Percentiles rank a stretch among this genome's conserved stretches.
Conservation (phyloP, 257 asterid genomes). For the Haberlea rhodopensis region DNA sequence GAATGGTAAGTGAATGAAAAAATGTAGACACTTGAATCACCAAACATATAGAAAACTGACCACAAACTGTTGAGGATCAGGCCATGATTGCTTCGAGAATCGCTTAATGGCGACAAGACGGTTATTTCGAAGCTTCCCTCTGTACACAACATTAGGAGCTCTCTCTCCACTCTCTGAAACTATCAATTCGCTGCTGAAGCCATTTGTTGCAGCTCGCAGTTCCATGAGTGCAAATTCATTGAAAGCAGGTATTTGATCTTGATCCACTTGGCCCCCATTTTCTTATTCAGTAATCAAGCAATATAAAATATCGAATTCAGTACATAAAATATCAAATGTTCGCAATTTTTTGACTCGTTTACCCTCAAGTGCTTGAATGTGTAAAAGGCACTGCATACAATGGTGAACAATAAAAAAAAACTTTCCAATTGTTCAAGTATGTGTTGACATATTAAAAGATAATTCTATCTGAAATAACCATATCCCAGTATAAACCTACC, state of each 20-base stretch:
- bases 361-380: background rate
- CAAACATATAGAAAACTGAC: slow-evolving; percentile 31
- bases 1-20: background rate
- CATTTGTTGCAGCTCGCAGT: slow-evolving; percentile 81
- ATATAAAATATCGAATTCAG: slow-evolving; percentile 1
- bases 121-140: slow-evolving; percentile 68
- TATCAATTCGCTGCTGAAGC: slow-evolving; percentile 79
- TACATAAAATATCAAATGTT: too few relatives aligned
- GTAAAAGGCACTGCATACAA: background rate
- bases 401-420: background rate
- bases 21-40: background rate
- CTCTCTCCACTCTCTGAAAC: slow-evolving; percentile 86
- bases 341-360: too few relatives aligned
- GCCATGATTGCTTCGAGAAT: slow-evolving; percentile 89
- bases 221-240: slow-evolving; percentile 73
- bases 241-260: slow-evolving; percentile 73
- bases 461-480: background rate
- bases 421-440: background rate
- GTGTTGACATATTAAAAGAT: background rate
- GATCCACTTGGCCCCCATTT: slow-evolving; percentile 61
- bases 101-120: slow-evolving; percentile 72
- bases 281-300: slow-evolving; percentile 35
- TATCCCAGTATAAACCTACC: background rate
- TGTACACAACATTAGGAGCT: slow-evolving; percentile 82
- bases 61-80: slow-evolving; percentile 79